Conservation (phyloP, 169 alveolate species). For the Plasmodium billcollinsi region DNA sequence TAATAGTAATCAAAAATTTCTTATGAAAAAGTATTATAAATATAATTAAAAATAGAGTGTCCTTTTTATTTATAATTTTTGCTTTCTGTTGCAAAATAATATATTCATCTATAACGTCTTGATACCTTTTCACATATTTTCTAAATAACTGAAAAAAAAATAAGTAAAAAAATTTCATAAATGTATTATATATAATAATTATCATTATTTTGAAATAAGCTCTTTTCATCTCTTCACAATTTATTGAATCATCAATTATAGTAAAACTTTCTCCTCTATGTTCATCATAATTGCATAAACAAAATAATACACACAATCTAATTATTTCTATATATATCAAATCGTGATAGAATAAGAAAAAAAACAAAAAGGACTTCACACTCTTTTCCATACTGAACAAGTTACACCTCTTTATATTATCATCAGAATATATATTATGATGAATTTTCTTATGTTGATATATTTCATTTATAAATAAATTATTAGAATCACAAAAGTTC, state of each 20-base stretch:
- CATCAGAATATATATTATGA: too few relatives aligned
- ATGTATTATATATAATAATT: slow-evolving; percentile 46
- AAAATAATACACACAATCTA: slow-evolving; percentile 50
- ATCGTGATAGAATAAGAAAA: slow-evolving; percentile 59
- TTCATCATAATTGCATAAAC: slow-evolving; percentile 73
- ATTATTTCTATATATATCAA: slow-evolving; percentile 71
- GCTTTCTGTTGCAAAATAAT: slow-evolving; percentile 4
- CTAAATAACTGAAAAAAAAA: slow-evolving; percentile 32
- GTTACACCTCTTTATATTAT: too few relatives aligned
- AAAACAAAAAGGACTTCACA: slow-evolving; percentile 9
- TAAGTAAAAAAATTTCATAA: slow-evolving; percentile 22
- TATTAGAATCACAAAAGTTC: too few relatives aligned
- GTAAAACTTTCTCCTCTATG: slow-evolving; percentile 30
- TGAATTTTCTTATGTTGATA: too few relatives aligned
- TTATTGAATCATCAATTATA: slow-evolving; percentile 56
- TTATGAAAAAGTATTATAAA: slow-evolving; percentile 48
- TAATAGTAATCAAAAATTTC: slow-evolving; percentile 23
- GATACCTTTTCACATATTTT: slow-evolving; percentile 18
- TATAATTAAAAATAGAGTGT: slow-evolving; percentile 32
- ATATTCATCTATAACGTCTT: slow-evolving; percentile 2
- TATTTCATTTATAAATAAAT: too few relatives aligned
- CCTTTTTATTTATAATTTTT: slow-evolving; percentile 2
- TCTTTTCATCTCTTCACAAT: slow-evolving; percentile 26
- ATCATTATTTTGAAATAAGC: slow-evolving; percentile 40
- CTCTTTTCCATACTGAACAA: neutral